phyloP scores from a whole-genome alignment of 352 stramenopile species.

The Salisapilia sapeloensis region DNA sequence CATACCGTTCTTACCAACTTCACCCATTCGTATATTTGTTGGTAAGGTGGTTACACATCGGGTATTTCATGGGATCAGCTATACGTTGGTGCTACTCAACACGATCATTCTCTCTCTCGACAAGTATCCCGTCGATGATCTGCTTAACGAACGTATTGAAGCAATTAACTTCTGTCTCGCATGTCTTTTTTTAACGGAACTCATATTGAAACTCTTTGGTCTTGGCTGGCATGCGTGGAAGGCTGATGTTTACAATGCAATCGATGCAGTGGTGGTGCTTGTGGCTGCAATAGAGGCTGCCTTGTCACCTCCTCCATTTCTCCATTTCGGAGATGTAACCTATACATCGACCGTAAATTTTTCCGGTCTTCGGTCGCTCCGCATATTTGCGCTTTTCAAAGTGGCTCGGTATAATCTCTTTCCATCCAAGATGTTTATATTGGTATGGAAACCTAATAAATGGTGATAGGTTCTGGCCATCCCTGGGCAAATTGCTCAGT shows the following conservation, averaged over 20 bases:
- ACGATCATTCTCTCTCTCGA: conserved; percentile 72
- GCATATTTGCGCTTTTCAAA: conserved; percentile 84
- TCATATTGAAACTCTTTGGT: conserved; percentile 53
- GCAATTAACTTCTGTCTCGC: conserved; percentile 43
- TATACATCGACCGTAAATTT: conserved; percentile 16
- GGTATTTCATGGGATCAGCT: conserved; percentile 32
- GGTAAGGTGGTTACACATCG: conserved; percentile 19
- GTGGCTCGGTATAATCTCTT: conserved; percentile 63
- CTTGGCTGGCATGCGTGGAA: conserved; percentile 35
- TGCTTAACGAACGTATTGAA: conserved; percentile 20
- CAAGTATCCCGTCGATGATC: conserved; percentile 37
- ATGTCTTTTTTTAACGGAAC: conserved; percentile 29
- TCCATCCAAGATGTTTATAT: conserved; percentile 8
- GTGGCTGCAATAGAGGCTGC: conserved; percentile 17
- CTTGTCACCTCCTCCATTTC: conserved; percentile 22
- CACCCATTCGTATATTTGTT: conserved; percentile 7
- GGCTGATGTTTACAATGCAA: conserved; percentile 57
- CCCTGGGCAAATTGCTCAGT: conserved; percentile 79
- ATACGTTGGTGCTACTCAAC: conserved; percentile 64
- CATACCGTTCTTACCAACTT: neutral
- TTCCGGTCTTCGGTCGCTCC: conserved; percentile 72
- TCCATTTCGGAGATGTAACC: conserved; percentile 2
- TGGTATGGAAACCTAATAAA: neutral
- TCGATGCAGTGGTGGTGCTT: conserved; percentile 47
- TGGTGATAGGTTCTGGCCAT: conserved; percentile 74